phyloP scores from a whole-genome alignment of 331 rosid species.

The Prunus yedoensis region DNA sequence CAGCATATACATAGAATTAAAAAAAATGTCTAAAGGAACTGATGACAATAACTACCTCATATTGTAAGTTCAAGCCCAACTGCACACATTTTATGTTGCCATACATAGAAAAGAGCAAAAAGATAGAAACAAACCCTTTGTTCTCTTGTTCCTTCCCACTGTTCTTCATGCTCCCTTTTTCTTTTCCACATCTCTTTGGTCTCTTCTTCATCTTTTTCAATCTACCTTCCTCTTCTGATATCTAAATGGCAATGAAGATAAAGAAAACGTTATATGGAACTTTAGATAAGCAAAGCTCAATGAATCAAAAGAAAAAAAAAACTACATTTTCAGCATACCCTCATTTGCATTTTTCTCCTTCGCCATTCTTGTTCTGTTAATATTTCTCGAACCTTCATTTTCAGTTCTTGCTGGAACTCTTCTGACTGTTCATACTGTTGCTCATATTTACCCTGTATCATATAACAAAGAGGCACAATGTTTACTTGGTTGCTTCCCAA shows the following conservation, averaged over 20 bases:
- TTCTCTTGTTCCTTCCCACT: slow-evolving; percentile 99
- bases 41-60: background rate
- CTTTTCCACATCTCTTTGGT: slow-evolving; percentile 97
- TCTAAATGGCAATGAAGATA: slow-evolving; percentile 47
- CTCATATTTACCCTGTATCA: slow-evolving; percentile 85
- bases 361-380: slow-evolving; percentile 98
- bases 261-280: slow-evolving; percentile 16
- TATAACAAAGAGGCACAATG: slow-evolving; percentile 17
- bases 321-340: slow-evolving; percentile 49
- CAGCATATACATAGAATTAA: background rate
- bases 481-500: slow-evolving; percentile 16
- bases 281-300: background rate
- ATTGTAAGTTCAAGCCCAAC: background rate
- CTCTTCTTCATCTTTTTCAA: slow-evolving; percentile 93
- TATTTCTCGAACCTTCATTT: slow-evolving; percentile 84
- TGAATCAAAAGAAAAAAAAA: background rate
- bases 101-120: slow-evolving; percentile 17
- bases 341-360: slow-evolving; percentile 95
- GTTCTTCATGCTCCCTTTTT: slow-evolving; percentile 97
- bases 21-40: background rate
- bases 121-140: slow-evolving; percentile 66
- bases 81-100: background rate
- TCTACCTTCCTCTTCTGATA: slow-evolving; percentile 98
- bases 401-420: slow-evolving; percentile 85
- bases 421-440: slow-evolving; percentile 75